Base-by-base conservation (phyloP, 768 basidiomycete species). In the Calocybe indica region DNA sequence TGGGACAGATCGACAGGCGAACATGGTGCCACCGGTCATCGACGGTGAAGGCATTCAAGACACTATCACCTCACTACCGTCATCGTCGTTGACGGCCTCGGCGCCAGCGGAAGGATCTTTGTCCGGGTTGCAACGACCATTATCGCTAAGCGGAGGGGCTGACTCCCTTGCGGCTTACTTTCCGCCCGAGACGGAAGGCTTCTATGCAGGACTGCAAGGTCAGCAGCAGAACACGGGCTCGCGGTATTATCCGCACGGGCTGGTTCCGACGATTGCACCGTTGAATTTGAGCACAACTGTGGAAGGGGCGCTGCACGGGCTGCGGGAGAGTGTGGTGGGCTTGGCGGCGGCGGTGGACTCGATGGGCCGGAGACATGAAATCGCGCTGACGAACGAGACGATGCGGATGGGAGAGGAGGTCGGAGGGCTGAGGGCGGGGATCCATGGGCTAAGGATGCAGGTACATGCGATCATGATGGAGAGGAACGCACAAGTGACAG, bases 381-480 rank as follows among this genome's bases (percentile, higher is more conserved):
- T 88, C 54, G 77, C 80, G 36, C 63, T 85, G 44, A 73, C 79
- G 14, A 85, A 87, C 53, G 88, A 92, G 62, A 77, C 78, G 40
- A 71, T 86, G 58, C 70, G 87, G 51, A 65, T 84, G 50, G 81
- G 79, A 38, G 88, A 92, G 54, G 88, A 92, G 59, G 71, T 88
- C 31, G 78, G 80, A 55, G 79, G 81, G 14, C 57, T 92, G 42
- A 74, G 83, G 43, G 83, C 76, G 15, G 79, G 74, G 43, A 70
- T 90, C 37, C 85, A 90, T 52, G 88, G 88, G 2, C 62, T 92
- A 40, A 73, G 88, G 46, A 85, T 91, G 74, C 88, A 90, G 78
- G 82, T 88, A 45, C 85, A 88, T 56, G 73, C 76, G 40, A 76
- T 88, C 51, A 83, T 88, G 83, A 80, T 86, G 81, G 84, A 87